These are phyloP conservation scores for Sporobolomyces roseus DNA, from an alignment of 768 basidiomycete species.

Conservation along the genomic window DNA sequence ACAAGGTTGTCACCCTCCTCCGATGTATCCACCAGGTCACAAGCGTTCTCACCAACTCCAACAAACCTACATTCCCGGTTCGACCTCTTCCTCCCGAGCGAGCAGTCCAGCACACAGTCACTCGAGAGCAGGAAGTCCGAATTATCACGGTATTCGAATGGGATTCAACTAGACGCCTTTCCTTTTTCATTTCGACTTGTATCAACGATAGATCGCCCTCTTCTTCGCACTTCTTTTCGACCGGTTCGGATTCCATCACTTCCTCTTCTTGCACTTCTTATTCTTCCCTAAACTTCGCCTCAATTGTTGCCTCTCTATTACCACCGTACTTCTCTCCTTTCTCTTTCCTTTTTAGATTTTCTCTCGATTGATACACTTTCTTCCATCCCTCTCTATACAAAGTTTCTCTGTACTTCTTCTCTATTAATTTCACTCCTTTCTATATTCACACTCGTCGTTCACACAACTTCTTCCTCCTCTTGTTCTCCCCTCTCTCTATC, in stretches of 20 bases:
- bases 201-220: not conserved
- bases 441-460: too few relatives aligned
- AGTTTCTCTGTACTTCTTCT: not conserved
- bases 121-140: conserved; percentile 1
- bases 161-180: conserved; percentile 4
- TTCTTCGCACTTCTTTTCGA: not conserved
- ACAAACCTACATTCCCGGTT: conserved; percentile 14
- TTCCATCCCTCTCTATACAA: not conserved
- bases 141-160: not conserved
- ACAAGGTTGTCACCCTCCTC: conserved; percentile 40
- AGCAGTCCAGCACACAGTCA: conserved; percentile 20
- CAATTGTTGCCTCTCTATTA: conserved; percentile 15
- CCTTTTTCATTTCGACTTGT: too few relatives aligned
- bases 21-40: conserved; percentile 41
- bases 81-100: conserved; percentile 1
- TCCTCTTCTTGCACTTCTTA: not conserved
- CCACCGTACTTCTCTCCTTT: not conserved
- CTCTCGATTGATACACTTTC: not conserved
- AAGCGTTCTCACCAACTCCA: conserved; percentile 35
- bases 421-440: not conserved
- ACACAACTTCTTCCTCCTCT: not conserved
- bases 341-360: too few relatives aligned
- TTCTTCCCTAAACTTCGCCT: not conserved
- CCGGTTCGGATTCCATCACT: not conserved
- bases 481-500: not conserved